A percentile compares a stretch with the other conserved stretches of the same genome.
These are phyloP conservation scores for Chondrus crispus DNA, from an alignment of 23 red algal species.

Conservation along the genomic window DNA sequence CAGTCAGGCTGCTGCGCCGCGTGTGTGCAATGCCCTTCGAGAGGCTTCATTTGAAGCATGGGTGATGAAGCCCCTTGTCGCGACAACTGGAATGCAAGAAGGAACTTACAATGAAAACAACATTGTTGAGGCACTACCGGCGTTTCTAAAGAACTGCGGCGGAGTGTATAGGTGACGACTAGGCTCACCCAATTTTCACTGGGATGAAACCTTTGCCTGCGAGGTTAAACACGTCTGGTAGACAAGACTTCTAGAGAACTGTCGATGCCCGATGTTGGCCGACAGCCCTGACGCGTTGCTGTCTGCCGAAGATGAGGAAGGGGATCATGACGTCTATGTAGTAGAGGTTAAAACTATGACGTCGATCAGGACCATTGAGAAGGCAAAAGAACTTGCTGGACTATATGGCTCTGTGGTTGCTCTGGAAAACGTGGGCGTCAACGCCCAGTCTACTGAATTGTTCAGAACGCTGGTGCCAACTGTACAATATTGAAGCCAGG, in stretches of 20 bases:
- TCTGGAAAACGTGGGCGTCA: neutral
- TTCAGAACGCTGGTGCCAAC: neutral
- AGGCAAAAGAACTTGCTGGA: neutral
- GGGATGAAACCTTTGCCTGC: neutral
- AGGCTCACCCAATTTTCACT: neutral
- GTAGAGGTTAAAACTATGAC: slow-evolving; percentile 31
- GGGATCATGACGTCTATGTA: neutral
- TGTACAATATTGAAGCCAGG: neutral
- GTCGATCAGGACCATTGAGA: neutral
- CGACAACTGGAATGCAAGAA: neutral
- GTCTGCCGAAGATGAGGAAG: neutral
- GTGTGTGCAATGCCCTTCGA: neutral
- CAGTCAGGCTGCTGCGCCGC: too few species aligned
- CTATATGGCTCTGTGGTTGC: neutral
- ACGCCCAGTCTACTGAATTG: neutral
- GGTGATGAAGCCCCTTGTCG: neutral
- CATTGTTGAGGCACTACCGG: neutral
- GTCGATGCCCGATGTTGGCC: neutral
- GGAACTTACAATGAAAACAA: neutral
- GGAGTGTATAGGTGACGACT: neutral
- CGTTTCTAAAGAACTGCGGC: neutral
- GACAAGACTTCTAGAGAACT: neutral
- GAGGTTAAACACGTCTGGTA: neutral
- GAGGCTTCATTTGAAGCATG: neutral
- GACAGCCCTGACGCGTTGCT: neutral